Conservation (phyloP, 169 alveolate species). For the Besnoitia besnoiti region DNA sequence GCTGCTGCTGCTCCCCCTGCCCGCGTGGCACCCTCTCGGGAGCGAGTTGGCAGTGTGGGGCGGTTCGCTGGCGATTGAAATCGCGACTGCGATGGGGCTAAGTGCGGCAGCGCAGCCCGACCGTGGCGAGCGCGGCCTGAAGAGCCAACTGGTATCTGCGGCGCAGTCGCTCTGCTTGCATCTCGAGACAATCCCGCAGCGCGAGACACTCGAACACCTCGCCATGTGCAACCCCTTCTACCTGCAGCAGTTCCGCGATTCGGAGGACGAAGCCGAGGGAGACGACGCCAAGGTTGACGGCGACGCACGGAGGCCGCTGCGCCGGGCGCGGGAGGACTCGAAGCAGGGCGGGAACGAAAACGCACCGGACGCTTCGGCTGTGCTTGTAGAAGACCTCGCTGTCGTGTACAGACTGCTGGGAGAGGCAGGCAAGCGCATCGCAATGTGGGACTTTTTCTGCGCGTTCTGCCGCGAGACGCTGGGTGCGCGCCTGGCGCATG, state of each 20-base stretch:
- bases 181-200: neutral
- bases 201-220: neutral
- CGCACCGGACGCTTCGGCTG: neutral
- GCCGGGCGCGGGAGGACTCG: neutral
- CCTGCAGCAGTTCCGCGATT: neutral
- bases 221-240: neutral
- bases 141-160: neutral
- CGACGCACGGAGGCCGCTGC: neutral
- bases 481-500: neutral
- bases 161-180: neutral
- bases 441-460: conserved; percentile 12
- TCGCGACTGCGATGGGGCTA: neutral
- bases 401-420: neutral
- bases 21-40: conserved; percentile 2
- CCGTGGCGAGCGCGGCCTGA: neutral
- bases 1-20: neutral
- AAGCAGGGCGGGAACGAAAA: neutral
- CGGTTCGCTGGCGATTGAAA: neutral
- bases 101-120: neutral
- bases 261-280: neutral
- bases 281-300: neutral
- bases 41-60: conserved; percentile 20
- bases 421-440: conserved; percentile 4
- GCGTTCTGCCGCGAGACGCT: conserved; percentile 25
- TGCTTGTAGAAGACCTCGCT: neutral